Base-by-base conservation (phyloP, 192 early-diverging fungal genomes). In the Umbelopsis isabellina region DNA sequence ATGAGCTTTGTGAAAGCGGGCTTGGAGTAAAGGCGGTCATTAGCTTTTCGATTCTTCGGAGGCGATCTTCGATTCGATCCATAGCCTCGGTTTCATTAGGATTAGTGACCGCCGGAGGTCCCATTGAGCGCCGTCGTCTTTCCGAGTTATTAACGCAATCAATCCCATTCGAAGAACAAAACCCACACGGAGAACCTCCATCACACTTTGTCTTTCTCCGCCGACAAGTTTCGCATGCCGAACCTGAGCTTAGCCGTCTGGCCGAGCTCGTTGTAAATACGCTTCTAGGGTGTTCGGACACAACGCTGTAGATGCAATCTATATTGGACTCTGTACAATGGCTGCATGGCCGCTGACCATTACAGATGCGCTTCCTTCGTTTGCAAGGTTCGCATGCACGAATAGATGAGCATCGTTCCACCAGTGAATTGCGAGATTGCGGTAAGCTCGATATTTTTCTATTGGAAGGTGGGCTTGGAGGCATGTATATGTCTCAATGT, bases 161-260 rank as follows among this genome's bases (percentile, higher is more conserved):
- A 51, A 73, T 50, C 1, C 68, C 67, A 61, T 70, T 79, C 25
- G 70, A 58, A 13, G 70, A 53, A 67, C 78, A 79, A 33, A 73
- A 79, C n/a, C 71, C 50, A 53, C 78, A 79, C 20, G 78, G 78
- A 50, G 50, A 52, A n/a, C 74, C 71, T 22, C 78, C 78, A 75
- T 79, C 78, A 66, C 78, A 79, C 51, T 79, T 79, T 22, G 78
- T 79, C 49, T 79, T 79, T 35, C 78, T 65, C 67, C 78, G 66
- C 12, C 78, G 70, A 45, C 78, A 79, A 8, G 73, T 75, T 66
- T 79, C 78, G 61, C 78, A 79, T 22, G 78, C 78, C 33, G 74
- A 75, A 9, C 78, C 78, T 25, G 74, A 75, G 47, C 70, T 72
- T 9, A 79, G 50, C 6, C 78, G 69, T 47, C 78, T 70, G 0